A percentile compares a stretch with the other conserved stretches of the same genome.
phyloP scores from a whole-genome alignment of 1,139 yeast species.

The Yamadazyma blattariae region DNA sequence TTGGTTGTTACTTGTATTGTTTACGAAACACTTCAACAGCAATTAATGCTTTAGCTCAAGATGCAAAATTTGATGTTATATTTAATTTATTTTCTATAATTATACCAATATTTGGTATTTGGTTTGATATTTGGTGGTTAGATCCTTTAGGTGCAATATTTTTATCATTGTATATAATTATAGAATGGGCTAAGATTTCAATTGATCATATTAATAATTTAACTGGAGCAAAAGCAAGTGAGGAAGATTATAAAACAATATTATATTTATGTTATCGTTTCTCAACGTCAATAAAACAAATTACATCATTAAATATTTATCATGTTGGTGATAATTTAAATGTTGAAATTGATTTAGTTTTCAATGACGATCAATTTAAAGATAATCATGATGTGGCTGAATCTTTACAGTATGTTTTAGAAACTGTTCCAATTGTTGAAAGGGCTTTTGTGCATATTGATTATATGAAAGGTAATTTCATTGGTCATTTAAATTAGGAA shows the following conservation, averaged over 20 bases:
- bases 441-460: conserved; percentile 82
- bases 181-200: conserved; percentile 63
- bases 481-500: conserved; percentile 45
- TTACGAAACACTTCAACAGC: conserved; percentile 61
- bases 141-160: conserved; percentile 68
- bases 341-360: conserved; percentile 73
- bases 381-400: conserved; percentile 83
- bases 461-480: conserved; percentile 54
- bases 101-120: conserved; percentile 63
- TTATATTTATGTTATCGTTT: conserved; percentile 67
- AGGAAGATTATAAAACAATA: conserved; percentile 61
- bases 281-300: conserved; percentile 62
- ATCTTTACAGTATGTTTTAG: conserved; percentile 76
- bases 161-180: conserved; percentile 60
- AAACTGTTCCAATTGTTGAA: conserved; percentile 73
- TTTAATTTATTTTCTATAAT: conserved; percentile 67
- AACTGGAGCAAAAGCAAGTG: conserved; percentile 70
- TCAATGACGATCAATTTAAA: conserved; percentile 52
- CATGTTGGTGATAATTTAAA: conserved; percentile 77
- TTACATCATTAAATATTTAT: conserved; percentile 69
- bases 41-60: conserved; percentile 78
- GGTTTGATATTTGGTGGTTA: conserved; percentile 60
- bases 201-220: conserved; percentile 71
- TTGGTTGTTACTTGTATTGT: conserved; percentile 67
- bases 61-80: conserved; percentile 74